Evolutionary conservation across 768 basidiomycete species (phyloP).

Genomic region (Russula sp.): DNA sequence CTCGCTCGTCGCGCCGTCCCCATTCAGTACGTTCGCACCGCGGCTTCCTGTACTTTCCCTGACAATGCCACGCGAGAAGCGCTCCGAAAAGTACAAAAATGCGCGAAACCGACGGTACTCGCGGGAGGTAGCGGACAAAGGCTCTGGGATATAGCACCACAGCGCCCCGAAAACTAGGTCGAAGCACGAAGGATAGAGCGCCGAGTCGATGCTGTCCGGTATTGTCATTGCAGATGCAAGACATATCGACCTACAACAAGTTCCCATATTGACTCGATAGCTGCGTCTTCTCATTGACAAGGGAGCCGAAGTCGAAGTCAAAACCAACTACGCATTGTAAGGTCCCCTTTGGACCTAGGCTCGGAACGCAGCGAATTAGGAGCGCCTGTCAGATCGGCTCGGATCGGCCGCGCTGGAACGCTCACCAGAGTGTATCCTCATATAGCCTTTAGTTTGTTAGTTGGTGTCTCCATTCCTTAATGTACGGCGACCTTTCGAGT

Average conservation of each 20-base stretch:
- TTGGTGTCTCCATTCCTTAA: no score
- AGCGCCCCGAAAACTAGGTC: slow-evolving; percentile 15
- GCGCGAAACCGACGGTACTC: slow-evolving; percentile 15
- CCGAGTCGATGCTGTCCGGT: slow-evolving; percentile 14
- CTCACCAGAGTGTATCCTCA: no score
- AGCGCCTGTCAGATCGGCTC: no score
- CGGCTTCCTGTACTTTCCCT: background rate
- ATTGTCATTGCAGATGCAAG: background rate
- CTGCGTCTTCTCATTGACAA: slow-evolving; percentile 5
- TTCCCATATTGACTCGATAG: slow-evolving; percentile 10
- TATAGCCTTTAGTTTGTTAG: no score
- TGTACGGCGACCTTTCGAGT: no score
- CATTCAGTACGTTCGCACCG: background rate
- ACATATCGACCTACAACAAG: slow-evolving; percentile 11
- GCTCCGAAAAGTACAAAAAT: slow-evolving; percentile 5
- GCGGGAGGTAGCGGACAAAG: slow-evolving; percentile 18
- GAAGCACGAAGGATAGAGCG: slow-evolving; percentile 13
- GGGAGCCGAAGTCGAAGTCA: slow-evolving; percentile 15
- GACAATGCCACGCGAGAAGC: slow-evolving; percentile 8
- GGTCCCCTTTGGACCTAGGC: no score
- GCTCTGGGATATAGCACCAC: slow-evolving; percentile 15
- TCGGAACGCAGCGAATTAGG: no score
- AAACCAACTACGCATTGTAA: slow-evolving; percentile 11
- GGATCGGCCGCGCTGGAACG: no score
- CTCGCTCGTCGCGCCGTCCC: no score